A percentile compares a stretch with the other conserved stretches of the same genome.
Evolutionary conservation across 179 eudicot genomes (phyloP).

Genomic region (Beta corolliflora): DNA sequence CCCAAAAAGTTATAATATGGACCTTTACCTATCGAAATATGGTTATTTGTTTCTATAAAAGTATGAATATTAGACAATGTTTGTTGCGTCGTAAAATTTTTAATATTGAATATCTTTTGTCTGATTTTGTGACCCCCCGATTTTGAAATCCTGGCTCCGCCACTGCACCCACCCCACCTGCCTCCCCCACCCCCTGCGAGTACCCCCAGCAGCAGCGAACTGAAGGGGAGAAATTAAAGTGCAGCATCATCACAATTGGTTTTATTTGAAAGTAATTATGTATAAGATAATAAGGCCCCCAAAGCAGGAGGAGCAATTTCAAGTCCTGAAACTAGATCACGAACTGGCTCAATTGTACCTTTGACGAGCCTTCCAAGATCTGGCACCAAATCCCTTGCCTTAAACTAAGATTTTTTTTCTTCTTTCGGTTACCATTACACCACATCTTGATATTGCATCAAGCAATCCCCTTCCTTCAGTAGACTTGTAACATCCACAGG

Average conservation of each 20-base stretch:
- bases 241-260: constrained; percentile 50
- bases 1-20: too few species aligned
- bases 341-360: constrained; percentile 86
- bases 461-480: constrained; percentile 63
- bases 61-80: too few species aligned
- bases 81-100: too few species aligned
- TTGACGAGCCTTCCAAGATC: constrained; percentile 92
- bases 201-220: too few species aligned
- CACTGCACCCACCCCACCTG: too few species aligned
- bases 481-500: constrained; percentile 63
- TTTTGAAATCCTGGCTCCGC: too few species aligned
- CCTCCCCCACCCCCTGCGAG: too few species aligned
- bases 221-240: too few species aligned
- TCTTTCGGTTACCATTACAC: constrained; percentile 91
- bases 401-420: constrained; percentile 55
- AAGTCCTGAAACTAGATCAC: constrained; percentile 82
- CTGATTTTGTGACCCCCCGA: too few species aligned
- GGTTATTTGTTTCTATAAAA: too few species aligned
- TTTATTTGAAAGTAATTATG: constrained; percentile 87
- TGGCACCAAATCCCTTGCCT: constrained; percentile 71
- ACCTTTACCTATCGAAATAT: too few species aligned
- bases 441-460: constrained; percentile 90
- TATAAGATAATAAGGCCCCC: constrained; percentile 69
- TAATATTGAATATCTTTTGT: too few species aligned
- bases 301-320: constrained; percentile 77